Evolutionary conservation across 2,329 filamentous ascomycete species (phyloP), one percentile per base, ranked within the genome.

Genomic region (Balansia obtecta): DNA sequence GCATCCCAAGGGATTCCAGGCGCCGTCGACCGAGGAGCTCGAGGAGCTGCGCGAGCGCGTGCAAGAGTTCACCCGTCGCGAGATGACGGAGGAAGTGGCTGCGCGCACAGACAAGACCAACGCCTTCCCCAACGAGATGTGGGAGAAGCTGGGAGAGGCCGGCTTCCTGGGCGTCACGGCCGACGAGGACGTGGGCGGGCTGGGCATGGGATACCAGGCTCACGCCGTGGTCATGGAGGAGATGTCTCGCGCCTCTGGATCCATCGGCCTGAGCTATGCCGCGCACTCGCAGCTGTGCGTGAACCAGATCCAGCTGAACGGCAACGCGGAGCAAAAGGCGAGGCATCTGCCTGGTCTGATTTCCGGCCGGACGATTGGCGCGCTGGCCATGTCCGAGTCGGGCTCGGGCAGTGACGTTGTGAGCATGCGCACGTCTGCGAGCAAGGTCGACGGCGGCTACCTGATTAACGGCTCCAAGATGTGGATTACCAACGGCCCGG

Each of bases 401-500:
- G 87, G 86, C 7, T 84, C 91, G 1, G 91, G 91, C 13, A 90
- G 85, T 58, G 91, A 98, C 68, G 91, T 98, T 3, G 90, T 98
- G 30, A 87, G 85, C 68, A 97, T 97, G 91, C 88, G 90, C 65
- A 94, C 84, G 43, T 84, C 80, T 3, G 91, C 90, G 0, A 85
- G 80, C 64, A 75, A 79, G 55, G 86, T 88, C 11, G 86, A 93
- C 60, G 90, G 89, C 37, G 91, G 91, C 30, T 96, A 86, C 66
- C 55, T 90, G 18, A 72, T 98, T 50, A 88, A 90, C 61, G 91
- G 90, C 33, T 87, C 84, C 53, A 96, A 98, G 76, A 96, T 97
- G 91, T 98, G 91, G 91, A 98, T 98, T 65, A 98, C 91, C 54
- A 98, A 98, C 68, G 88, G 91, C 4, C 91, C 91, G 0, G 90